Evolutionary conservation across 1,284 basidiomycete genomes (phyloP).

Genomic region (Leccinum pachyderme): DNA sequence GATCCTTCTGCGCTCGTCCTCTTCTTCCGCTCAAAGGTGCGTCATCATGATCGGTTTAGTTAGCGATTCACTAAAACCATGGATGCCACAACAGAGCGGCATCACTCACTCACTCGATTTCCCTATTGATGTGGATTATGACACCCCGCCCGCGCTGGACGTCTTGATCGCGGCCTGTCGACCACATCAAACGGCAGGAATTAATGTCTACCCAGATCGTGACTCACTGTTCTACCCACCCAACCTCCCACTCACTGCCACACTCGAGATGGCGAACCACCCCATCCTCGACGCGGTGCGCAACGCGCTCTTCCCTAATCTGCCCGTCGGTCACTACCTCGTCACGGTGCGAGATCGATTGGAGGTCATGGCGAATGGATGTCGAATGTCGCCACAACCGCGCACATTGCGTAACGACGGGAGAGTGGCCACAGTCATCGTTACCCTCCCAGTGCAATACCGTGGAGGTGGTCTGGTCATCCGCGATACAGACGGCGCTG

Average conservation of each 20-base stretch:
- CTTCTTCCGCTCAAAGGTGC: conserved; percentile 76
- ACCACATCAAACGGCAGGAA: conserved; percentile 56
- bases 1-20: conserved; percentile 65
- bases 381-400: conserved; percentile 54
- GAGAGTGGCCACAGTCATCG: conserved; percentile 66
- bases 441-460: conserved; percentile 71
- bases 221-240: conserved; percentile 74
- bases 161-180: conserved; percentile 74
- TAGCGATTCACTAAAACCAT: conserved; percentile 3
- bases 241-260: conserved; percentile 66
- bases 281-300: conserved; percentile 75
- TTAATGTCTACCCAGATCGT: conserved; percentile 53
- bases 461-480: conserved; percentile 65
- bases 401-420: conserved; percentile 56
- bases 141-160: conserved; percentile 74
- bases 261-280: conserved; percentile 75
- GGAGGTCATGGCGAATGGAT: conserved; percentile 63
- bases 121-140: conserved; percentile 72
- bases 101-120: conserved; percentile 79
- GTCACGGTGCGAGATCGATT: conserved; percentile 65
- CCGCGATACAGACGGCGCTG: conserved; percentile 52
- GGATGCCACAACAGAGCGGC: conserved; percentile 50
- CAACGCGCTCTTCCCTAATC: conserved; percentile 62
- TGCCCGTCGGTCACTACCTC: conserved; percentile 67
- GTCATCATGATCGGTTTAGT: conserved; percentile 15